Evolutionary conservation across 805 yeast genomes (phyloP), one percentile per base, ranked within the genome.

Genomic region (Danielozyma ontarioensis): DNA sequence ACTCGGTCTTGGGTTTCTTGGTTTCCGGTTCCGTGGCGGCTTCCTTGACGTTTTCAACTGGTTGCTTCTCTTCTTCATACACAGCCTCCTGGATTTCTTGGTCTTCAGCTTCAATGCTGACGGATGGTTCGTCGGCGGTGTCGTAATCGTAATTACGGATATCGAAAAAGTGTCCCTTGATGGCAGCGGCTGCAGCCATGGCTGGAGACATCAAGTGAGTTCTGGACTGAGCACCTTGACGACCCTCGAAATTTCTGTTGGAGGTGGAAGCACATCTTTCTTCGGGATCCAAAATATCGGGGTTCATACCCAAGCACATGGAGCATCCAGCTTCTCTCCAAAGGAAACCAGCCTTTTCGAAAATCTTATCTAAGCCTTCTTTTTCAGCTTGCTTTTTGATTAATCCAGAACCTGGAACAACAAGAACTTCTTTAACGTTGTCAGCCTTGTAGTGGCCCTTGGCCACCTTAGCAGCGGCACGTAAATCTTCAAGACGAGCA

Each of bases 321-420:
- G 97, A 90, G 68, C 98, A 93, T 41, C 98, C 98, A 45, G 98
- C 97, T 69, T 93, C 98, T 71, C 98, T 83, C 98, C 98, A 93
- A 50, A 85, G 90, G 56, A 93, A 93, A 14, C 96, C 97, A 32
- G 98, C 97, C 31, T 78, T 86, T 52, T 70, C 77, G 54, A 93
- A 93, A 37, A 93, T 76, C 67, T 85, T 84, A 61, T 93, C 93
- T 37, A 93, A 73, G 33, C 98, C 98, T 68, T 93, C 98, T 42
- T 66, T 71, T 67, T 93, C 98, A 35, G 98, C 98, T 64, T 86
- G 94, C 40, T 70, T 68, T 67, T 90, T 93, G 46, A 93, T 93
- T 41, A 93, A 72, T 45, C 98, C 98, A 16, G 97, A 89, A 37
- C 98, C 98, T 32, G 98, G 98, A 29, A 93, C 98, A 36, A 93